Base-by-base conservation (phyloP, 2,329 filamentous ascomycete species). In the Penicillium hesseltinei region DNA sequence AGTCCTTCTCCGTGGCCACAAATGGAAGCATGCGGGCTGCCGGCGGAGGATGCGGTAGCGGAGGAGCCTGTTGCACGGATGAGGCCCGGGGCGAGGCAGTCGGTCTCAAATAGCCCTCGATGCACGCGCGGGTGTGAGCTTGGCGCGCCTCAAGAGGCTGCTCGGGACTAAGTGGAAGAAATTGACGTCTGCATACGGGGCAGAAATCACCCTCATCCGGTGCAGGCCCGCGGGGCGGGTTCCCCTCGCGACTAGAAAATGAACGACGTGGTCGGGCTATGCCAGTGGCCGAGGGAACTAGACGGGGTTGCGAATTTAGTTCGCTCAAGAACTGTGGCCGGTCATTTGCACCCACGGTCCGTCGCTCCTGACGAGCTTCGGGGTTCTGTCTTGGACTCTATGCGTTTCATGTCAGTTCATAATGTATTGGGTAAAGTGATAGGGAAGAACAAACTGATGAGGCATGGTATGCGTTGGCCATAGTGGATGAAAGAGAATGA, bases 1-100 rank as follows among this genome's bases (percentile, higher is more conserved):
- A 87, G 60, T 88, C 85, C 67, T 88, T 88, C 69, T 88, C 85
- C 0, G 82, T 86, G 0, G 85, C 84, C 6, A 73, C 77, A 62
- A 85, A 87, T 2, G 68, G 68, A 15, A 78, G 62, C 75, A 79
- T 78, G 17, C 73, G 72, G 13, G 73, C 60, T 23, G 67, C 64
- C 1, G 62, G 51, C 17, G 66, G 64, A 13, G 66, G 65, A 17
- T 65, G 62, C 19, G 69, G 56, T 23, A 64, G 54, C 25, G 65
- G 65, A 46, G 61, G 61, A 11, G 15, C 58, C 54, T 51, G 62
- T 56, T 39, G 54, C 29, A 50, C 57, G 10, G 66, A 58, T 23
- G 59, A 63, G 38, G 61, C 62, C 33, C 56, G 67, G 39, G 46
- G 57, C 42, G 51, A 56, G n/a, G 36, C 39, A 29, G 50, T 21